phyloP scores from a whole-genome alignment of 805 yeast species.

The Komagataella kurtzmanii region DNA sequence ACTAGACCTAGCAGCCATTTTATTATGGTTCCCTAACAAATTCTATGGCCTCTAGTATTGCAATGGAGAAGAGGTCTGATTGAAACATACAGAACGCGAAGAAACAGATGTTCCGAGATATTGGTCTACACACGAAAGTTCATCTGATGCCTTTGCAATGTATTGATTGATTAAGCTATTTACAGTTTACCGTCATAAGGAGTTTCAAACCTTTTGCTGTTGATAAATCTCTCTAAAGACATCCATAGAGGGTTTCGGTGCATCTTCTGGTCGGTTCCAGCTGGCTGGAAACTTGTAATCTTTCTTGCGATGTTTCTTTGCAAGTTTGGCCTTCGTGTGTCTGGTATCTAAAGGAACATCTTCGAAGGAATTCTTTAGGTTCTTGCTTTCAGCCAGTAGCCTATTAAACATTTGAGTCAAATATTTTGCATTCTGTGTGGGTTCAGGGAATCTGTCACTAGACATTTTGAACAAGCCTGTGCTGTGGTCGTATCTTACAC shows the following conservation, averaged over 20 bases:
- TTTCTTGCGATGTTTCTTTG: slow-evolving; percentile 23
- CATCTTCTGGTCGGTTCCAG: slow-evolving; percentile 70
- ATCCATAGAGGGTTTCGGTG: slow-evolving; percentile 24
- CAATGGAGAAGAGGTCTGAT: background rate
- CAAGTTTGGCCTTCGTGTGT: slow-evolving; percentile 36
- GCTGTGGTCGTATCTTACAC: slow-evolving; percentile 55
- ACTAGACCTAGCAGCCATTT: background rate
- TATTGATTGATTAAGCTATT: slow-evolving; percentile 9
- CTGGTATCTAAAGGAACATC: slow-evolving; percentile 79
- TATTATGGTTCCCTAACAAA: background rate
- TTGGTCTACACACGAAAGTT: background rate
- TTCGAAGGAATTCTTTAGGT: slow-evolving; percentile 44
- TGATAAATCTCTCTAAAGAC: background rate
- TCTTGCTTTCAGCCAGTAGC: slow-evolving; percentile 54
- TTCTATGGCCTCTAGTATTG: background rate
- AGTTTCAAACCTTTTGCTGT: background rate
- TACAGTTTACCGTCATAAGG: slow-evolving; percentile 8
- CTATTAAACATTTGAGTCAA: slow-evolving; percentile 50
- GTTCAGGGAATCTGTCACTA: slow-evolving; percentile 52
- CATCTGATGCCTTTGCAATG: slow-evolving; percentile 4
- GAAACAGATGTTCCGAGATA: background rate
- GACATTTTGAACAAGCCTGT: slow-evolving; percentile 52
- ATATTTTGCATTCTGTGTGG: slow-evolving; percentile 76
- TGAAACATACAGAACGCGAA: background rate
- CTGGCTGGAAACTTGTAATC: slow-evolving; percentile 52